Evolutionary conservation across 345 rosid genomes (phyloP).

Genomic region (Salix suchowensis): DNA sequence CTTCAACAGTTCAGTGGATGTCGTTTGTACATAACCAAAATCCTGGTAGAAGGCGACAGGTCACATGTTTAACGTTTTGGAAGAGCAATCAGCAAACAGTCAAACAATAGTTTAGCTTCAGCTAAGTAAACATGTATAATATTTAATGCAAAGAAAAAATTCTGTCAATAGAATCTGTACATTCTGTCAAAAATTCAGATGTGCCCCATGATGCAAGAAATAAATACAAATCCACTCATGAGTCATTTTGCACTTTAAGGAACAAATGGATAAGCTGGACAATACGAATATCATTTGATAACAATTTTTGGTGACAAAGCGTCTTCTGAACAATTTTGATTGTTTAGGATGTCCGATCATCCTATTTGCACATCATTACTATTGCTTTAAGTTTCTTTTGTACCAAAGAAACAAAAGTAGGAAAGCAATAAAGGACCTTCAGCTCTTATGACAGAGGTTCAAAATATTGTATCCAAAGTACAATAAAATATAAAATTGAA

Average conservation of each 20-base stretch:
- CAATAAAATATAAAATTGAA: too few species aligned
- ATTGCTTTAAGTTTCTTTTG: too few species aligned
- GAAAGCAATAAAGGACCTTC: too few species aligned
- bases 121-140: not conserved
- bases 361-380: too few species aligned
- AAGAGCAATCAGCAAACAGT: not conserved
- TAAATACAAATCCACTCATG: not conserved
- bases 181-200: not conserved
- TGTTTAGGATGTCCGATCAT: too few species aligned
- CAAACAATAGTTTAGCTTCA: conserved; percentile 6
- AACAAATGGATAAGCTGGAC: not conserved
- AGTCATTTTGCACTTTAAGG: not conserved
- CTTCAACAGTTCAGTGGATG: conserved; percentile 89
- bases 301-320: not conserved
- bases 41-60: conserved; percentile 44
- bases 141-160: not conserved
- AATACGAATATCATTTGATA: not conserved
- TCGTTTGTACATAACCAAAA: conserved; percentile 96
- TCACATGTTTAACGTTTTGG: not conserved
- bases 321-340: too few species aligned
- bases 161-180: too few species aligned
- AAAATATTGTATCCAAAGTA: too few species aligned
- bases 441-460: too few species aligned
- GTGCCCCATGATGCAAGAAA: not conserved
- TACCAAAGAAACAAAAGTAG: too few species aligned